Percentiles rank a stretch among this genome's conserved stretches.
Conservation (phyloP, 306 rosid genomes). For the Cucurbita argyrosperma region DNA sequence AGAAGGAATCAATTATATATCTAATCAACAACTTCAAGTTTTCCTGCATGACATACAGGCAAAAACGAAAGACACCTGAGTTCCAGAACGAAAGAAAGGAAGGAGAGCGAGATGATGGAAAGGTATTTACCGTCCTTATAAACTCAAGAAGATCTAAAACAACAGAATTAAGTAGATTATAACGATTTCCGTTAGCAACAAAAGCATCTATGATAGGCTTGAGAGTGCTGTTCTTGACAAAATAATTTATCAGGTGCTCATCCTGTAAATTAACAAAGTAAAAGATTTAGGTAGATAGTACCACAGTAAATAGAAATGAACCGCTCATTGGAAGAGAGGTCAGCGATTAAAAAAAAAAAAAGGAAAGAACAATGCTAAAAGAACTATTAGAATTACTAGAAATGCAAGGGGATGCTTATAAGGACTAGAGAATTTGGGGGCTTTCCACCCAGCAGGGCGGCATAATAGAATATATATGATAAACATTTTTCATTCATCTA, state of each 20-base stretch:
- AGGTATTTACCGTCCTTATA: slow-evolving; percentile 51
- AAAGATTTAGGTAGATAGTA: not conserved
- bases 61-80: not conserved
- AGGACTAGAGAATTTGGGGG: not conserved
- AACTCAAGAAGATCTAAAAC: slow-evolving; percentile 79
- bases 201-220: slow-evolving; percentile 72
- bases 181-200: slow-evolving; percentile 77
- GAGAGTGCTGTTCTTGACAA: slow-evolving; percentile 61
- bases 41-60: slow-evolving; percentile 39
- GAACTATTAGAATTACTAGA: not conserved
- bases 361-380: not conserved
- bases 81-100: not conserved
- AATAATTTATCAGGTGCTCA: slow-evolving; percentile 67
- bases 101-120: not conserved
- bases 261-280: slow-evolving; percentile 48
- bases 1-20: slow-evolving; percentile 66
- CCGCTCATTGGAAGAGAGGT: not conserved
- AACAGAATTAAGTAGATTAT: slow-evolving; percentile 84
- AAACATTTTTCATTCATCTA: not conserved
- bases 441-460: not conserved
- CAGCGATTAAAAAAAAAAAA: too few relatives aligned
- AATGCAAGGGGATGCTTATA: not conserved
- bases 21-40: slow-evolving; percentile 46
- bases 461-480: not conserved
- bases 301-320: not conserved